phyloP scores from a whole-genome alignment of 2,329 filamentous ascomycete genomes.

The Colletotrichum chrysophilum region DNA sequence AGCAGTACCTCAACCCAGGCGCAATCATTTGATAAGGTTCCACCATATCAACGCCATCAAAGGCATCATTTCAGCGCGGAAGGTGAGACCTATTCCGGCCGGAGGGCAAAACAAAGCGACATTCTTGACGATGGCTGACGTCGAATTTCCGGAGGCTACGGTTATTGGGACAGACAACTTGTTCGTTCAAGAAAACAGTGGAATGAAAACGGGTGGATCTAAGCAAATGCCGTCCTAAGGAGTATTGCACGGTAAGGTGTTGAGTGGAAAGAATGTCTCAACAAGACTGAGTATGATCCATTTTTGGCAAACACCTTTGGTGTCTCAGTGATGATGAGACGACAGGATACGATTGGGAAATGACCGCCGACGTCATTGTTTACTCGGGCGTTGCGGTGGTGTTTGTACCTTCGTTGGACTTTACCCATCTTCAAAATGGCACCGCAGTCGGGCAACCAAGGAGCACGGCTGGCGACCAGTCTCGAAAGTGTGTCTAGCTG shows the following conservation, averaged over 20 bases:
- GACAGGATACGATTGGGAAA: background rate
- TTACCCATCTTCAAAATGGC: background rate
- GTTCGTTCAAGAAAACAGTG: background rate
- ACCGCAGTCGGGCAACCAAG: background rate
- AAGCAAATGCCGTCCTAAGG: no score
- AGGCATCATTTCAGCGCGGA: background rate
- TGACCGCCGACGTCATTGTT: background rate
- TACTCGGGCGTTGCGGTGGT: background rate
- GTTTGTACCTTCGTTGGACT: no score
- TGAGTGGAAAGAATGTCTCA: no score
- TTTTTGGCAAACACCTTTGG: no score
- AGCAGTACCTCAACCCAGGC: background rate
- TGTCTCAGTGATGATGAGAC: no score
- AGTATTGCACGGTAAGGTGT: no score
- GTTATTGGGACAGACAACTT: background rate
- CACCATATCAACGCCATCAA: background rate
- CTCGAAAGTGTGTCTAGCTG: background rate
- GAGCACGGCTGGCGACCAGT: background rate
- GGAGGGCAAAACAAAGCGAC: background rate
- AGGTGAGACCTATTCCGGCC: background rate
- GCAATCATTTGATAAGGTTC: background rate
- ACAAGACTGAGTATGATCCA: no score
- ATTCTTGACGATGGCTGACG: background rate
- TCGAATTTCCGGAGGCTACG: background rate
- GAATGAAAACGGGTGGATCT: background rate